Conservation (phyloP, 225 moss, liverwort and hornwort species). For the Polytrichum commune region DNA sequence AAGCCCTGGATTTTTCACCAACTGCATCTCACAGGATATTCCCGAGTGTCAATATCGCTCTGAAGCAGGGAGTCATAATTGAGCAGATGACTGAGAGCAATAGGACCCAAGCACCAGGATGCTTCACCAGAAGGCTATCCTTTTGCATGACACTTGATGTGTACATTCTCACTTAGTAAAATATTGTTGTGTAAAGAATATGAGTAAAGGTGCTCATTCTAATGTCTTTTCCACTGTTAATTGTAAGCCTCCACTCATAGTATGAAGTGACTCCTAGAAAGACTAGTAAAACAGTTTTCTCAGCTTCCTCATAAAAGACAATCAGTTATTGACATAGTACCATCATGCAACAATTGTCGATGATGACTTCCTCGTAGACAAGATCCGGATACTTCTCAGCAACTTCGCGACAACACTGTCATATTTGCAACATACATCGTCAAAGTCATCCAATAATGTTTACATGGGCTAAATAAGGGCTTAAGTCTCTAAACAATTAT, state of each 20-base stretch:
- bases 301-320: not conserved
- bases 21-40: slow-evolving; percentile 26
- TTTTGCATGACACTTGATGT: not conserved
- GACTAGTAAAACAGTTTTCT: not conserved
- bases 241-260: not conserved
- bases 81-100: too few species aligned
- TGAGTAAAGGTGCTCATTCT: not conserved
- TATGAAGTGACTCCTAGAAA: not conserved
- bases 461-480: not conserved
- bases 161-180: not conserved
- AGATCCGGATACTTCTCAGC: slow-evolving; percentile 68
- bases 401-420: slow-evolving; percentile 86
- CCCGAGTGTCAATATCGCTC: too few species aligned
- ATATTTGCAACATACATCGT: slow-evolving; percentile 2
- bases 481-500: not conserved
- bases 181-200: not conserved
- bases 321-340: slow-evolving; percentile 12
- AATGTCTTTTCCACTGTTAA: not conserved
- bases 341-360: slow-evolving; percentile 99
- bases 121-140: too few species aligned
- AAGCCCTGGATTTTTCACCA: slow-evolving; percentile 84
- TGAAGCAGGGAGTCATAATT: too few species aligned
- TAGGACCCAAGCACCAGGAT: not conserved
- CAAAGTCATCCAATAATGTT: not conserved
- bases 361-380: slow-evolving; percentile 88